These are phyloP conservation scores for Aspergillus vadensis DNA, from an alignment of 2,329 filamentous ascomycete genomes.

Conservation along the genomic window DNA sequence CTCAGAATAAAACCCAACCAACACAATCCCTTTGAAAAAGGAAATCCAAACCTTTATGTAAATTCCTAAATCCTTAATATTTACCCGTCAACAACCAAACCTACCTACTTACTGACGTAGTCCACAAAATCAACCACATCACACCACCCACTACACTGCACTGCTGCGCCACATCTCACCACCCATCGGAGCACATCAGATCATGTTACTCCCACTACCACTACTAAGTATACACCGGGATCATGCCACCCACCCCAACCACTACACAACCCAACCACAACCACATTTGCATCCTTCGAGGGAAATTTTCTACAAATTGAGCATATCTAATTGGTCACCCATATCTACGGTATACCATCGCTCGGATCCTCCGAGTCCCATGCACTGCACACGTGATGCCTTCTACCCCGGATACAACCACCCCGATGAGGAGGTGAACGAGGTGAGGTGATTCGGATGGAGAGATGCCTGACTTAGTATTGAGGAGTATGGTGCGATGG, in stretches of 20 bases:
- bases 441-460: constrained; percentile 3
- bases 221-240: not conserved
- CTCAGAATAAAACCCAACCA: too few relatives aligned
- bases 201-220: not conserved
- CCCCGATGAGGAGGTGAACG: not conserved
- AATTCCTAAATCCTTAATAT: too few relatives aligned
- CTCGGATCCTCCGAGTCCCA: not conserved
- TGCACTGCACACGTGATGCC: not conserved
- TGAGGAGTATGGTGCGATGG: not conserved
- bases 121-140: not conserved
- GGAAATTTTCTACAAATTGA: not conserved
- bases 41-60: too few relatives aligned
- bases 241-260: not conserved
- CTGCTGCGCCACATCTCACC: not conserved
- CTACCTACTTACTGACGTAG: not conserved
- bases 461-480: not conserved
- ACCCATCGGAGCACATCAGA: not conserved
- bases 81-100: not conserved
- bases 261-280: not conserved
- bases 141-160: not conserved
- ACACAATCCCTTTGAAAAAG: too few relatives aligned
- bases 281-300: not conserved
- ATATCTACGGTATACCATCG: not conserved
- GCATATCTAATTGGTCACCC: not conserved
- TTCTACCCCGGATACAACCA: not conserved